phyloP scores from a whole-genome alignment of 164 flowering plant species.

The Malania oleifera region DNA sequence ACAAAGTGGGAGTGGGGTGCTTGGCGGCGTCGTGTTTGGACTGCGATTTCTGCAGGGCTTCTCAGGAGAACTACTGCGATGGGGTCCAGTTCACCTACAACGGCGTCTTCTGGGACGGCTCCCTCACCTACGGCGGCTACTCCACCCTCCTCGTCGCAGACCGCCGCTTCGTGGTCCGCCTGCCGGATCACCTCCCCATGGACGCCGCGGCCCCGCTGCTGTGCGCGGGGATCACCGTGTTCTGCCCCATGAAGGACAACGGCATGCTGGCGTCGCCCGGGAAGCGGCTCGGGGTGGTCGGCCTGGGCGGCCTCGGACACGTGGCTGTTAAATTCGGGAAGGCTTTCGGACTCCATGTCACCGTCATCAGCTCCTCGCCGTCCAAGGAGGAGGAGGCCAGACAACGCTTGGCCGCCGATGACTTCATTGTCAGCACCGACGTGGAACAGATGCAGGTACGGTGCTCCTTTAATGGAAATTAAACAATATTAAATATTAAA shows the following conservation, averaged over 20 bases:
- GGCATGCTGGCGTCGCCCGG: constrained; percentile 35
- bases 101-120: constrained; percentile 79
- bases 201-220: constrained; percentile 67
- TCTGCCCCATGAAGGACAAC: constrained; percentile 57
- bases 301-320: constrained; percentile 80
- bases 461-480: neutral
- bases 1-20: constrained; percentile 64
- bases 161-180: constrained; percentile 53
- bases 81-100: constrained; percentile 43
- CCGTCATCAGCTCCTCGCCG: constrained; percentile 74
- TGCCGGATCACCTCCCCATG: constrained; percentile 58
- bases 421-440: constrained; percentile 57
- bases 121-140: constrained; percentile 82
- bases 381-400: constrained; percentile 63
- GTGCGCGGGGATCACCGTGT: constrained; percentile 77
- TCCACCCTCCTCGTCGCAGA: constrained; percentile 60
- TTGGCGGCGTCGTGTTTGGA: constrained; percentile 50
- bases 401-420: constrained; percentile 58
- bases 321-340: constrained; percentile 71
- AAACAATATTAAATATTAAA: neutral
- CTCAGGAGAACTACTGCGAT: constrained; percentile 61
- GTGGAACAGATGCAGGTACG: constrained; percentile 52
- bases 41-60: constrained; percentile 49
- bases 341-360: constrained; percentile 74
- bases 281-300: constrained; percentile 62